Conservation (phyloP, 352 stramenopile genomes). For the Phytophthora nicotianae region DNA sequence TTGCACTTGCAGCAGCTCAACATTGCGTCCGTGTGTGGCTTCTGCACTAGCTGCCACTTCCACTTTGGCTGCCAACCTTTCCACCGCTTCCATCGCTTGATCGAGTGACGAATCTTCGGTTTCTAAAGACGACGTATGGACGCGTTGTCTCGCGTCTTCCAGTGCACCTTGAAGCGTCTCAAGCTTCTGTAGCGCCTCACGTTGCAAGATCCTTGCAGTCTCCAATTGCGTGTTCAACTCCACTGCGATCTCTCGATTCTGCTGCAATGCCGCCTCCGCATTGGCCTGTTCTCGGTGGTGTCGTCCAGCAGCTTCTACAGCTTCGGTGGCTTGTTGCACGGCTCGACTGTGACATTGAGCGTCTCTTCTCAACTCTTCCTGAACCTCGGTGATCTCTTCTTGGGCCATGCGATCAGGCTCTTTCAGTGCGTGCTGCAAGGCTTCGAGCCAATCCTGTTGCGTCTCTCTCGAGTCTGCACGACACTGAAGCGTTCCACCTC, state of each 20-base stretch:
- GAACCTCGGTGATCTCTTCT: constrained; percentile 78
- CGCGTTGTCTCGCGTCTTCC: constrained; percentile 36
- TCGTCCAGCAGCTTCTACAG: constrained; percentile 43
- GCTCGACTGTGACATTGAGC: constrained; percentile 44
- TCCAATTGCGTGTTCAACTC: constrained; percentile 41
- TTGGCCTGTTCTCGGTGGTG: constrained; percentile 36
- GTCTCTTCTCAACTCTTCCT: constrained; percentile 53
- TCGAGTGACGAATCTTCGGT: constrained; percentile 17
- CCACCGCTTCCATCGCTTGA: constrained; percentile 37
- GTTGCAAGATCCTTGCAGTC: constrained; percentile 30
- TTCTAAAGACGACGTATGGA: constrained; percentile 37
- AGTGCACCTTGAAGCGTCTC: constrained; percentile 37
- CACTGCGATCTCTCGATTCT: constrained; percentile 31
- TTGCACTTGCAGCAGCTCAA: constrained; percentile 34
- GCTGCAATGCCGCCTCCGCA: constrained; percentile 39
- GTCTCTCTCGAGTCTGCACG: constrained; percentile 59
- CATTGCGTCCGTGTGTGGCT: constrained; percentile 43
- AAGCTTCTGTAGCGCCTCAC: constrained; percentile 33
- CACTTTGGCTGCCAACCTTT: constrained; percentile 56
- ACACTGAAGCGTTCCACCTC: constrained; percentile 48
- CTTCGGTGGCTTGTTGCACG: constrained; percentile 51
- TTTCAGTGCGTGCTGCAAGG: constrained; percentile 67
- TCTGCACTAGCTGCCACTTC: constrained; percentile 59
- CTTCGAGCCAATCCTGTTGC: constrained; percentile 60
- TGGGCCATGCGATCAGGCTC: constrained; percentile 74